These are phyloP conservation scores for Logfia minima DNA, from an alignment of 129 eudicot species.

Conservation along the genomic window DNA sequence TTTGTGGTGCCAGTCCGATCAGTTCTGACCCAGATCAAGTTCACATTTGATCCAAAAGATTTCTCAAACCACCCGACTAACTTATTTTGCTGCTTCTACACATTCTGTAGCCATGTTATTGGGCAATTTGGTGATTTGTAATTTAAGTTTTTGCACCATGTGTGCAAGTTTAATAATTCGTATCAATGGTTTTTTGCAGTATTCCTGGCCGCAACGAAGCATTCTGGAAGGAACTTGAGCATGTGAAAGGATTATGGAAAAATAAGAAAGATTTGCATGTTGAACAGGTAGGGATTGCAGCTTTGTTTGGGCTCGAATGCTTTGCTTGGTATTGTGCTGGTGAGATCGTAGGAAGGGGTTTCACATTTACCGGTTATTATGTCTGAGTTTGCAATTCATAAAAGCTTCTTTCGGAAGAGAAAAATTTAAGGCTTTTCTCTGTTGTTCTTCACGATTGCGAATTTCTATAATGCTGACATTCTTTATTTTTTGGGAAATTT, in stretches of 20 bases:
- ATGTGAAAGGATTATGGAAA: constrained; percentile 56
- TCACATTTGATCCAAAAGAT: not conserved
- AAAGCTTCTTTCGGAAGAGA: constrained; percentile 15
- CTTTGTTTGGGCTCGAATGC: constrained; percentile 70
- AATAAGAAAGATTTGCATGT: constrained; percentile 65
- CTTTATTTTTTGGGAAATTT: constrained; percentile 25
- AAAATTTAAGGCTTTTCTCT: constrained; percentile 11
- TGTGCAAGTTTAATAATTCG: not conserved
- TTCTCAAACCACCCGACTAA: not conserved
- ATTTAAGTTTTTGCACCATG: not conserved
- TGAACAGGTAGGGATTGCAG: constrained; percentile 74
- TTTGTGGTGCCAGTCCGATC: not conserved
- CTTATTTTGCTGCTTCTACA: not conserved
- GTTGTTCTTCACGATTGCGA: not conserved
- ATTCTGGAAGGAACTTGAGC: constrained; percentile 74
- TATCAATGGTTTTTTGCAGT: constrained; percentile 35
- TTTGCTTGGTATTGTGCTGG: constrained; percentile 89
- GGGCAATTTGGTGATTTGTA: not conserved
- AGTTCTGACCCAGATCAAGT: not conserved
- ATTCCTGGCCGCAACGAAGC: constrained; percentile 65
- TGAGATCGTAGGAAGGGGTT: constrained; percentile 83
- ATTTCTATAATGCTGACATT: constrained; percentile 25
- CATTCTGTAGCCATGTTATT: not conserved
- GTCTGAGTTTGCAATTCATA: constrained; percentile 40
- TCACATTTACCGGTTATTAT: constrained; percentile 74